These are phyloP conservation scores for Monosporozyma aquatica DNA, from an alignment of 805 yeast species.

Conservation along the genomic window DNA sequence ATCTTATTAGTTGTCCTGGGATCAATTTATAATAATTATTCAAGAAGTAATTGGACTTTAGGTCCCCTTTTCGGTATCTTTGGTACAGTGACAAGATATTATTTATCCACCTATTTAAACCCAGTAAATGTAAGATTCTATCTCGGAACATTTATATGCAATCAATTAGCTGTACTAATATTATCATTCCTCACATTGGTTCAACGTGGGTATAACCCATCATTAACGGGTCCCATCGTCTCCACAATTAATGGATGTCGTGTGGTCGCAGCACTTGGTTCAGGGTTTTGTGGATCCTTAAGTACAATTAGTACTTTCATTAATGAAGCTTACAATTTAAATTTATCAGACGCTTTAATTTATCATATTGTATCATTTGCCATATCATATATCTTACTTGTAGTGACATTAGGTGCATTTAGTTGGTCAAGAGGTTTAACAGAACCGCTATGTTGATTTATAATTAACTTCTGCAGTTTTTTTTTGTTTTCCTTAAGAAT, in stretches of 20 bases:
- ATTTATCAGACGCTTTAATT: constrained; percentile 32
- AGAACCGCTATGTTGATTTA: constrained; percentile 9
- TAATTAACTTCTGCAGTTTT: too few relatives aligned
- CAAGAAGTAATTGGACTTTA: constrained; percentile 64
- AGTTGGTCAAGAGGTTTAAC: constrained; percentile 46
- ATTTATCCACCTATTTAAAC: constrained; percentile 44
- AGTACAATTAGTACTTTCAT: constrained; percentile 75
- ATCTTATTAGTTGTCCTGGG: constrained; percentile 22
- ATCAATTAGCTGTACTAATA: constrained; percentile 33
- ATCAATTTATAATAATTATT: constrained; percentile 29
- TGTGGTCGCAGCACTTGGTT: constrained; percentile 43
- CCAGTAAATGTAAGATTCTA: constrained; percentile 40
- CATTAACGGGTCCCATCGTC: constrained; percentile 23
- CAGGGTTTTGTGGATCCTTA: constrained; percentile 64
- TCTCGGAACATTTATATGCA: constrained; percentile 42
- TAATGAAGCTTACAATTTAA: constrained; percentile 46
- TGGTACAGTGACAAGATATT: constrained; percentile 54
- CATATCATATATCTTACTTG: constrained; percentile 38
- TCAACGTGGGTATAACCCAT: constrained; percentile 33
- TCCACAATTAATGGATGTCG: constrained; percentile 36
- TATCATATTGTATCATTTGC: constrained; percentile 46
- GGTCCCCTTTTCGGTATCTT: constrained; percentile 59
- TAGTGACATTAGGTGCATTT: constrained; percentile 63
- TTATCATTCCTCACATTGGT: constrained; percentile 18
- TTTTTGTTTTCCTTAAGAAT: too few relatives aligned